Base-by-base conservation (phyloP, 2,329 filamentous ascomycete species). In the Pseudopyrenochaeta lycopersici region DNA sequence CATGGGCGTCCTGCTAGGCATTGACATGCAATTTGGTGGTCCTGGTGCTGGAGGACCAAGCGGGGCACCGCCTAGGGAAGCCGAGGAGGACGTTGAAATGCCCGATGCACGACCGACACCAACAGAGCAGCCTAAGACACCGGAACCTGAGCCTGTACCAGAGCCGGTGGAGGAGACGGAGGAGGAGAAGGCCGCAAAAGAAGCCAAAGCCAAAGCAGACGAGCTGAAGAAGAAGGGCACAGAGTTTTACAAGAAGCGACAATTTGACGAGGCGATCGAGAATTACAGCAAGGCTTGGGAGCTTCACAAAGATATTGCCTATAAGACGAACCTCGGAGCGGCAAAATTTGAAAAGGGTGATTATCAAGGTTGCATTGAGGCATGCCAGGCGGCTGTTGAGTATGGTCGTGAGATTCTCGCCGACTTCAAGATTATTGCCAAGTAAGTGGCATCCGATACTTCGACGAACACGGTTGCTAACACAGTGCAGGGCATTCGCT, bases 221-320 rank as follows among this genome's bases (percentile, higher is more conserved):
- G 91, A 92, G 75, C 90, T 97, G 80, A 99, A 99, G 86, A 90
- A 89, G 27, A 82, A 96, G 52, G 95, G 95, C 52, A 99, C 94
- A 12, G 92, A 95, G 67, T 89, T 89, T 76, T 99, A 99, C 85
- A 99, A 99, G 88, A 98, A 98, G 86, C 89, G 92, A 66, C 88
- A 97, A 74, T 97, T 99, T 65, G 95, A 98, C 69, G 88, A 90
- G 72, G 95, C 95, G 45, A 97, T 99, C 69, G 87, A 88, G 73
- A 92, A 99, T 81, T 99, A 99, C 83, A 85, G 78, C 75, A 96
- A 96, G 77, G 95, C 95, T 0, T 99, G 95, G 95, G 93, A 97
- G 54, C 78, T 90, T 33, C 84, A 91, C 85, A 95, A 97, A 83
- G 95, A 99, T 71, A 96, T 99, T 71, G 95, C 94, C 14, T 99